Percentiles rank a stretch among this genome's conserved stretches.
These are phyloP conservation scores for Yamadazyma membranifaciens DNA, from an alignment of 1,139 yeast genomes.

Conservation along the genomic window DNA sequence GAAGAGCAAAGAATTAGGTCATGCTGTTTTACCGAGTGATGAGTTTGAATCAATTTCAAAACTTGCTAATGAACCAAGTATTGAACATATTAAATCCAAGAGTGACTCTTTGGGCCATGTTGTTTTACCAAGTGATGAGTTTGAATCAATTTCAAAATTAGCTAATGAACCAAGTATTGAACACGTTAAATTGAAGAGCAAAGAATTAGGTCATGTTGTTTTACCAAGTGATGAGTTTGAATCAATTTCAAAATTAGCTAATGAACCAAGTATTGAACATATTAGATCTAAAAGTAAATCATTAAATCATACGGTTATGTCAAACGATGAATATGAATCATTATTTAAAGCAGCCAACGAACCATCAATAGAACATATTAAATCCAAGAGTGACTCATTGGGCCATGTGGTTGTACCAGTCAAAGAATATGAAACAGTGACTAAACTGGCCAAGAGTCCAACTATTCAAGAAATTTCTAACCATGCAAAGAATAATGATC, in stretches of 20 bases:
- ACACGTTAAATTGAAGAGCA: constrained; percentile 28
- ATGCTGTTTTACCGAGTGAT: constrained; percentile 19
- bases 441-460: constrained; percentile 21
- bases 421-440: constrained; percentile 18
- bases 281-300: constrained; percentile 18
- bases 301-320: constrained; percentile 12
- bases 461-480: constrained; percentile 17
- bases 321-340: constrained; percentile 11
- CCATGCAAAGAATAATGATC: constrained; percentile 15
- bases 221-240: constrained; percentile 10
- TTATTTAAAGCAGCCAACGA: constrained; percentile 15
- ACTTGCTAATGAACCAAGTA: constrained; percentile 21
- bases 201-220: constrained; percentile 11
- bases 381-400: constrained; percentile 17
- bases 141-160: constrained; percentile 8
- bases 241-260: constrained; percentile 4
- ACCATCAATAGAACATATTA: constrained; percentile 28
- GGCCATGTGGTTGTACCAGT: constrained; percentile 21
- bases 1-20: constrained; percentile 20
- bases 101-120: constrained; percentile 13
- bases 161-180: constrained; percentile 27
- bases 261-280: constrained; percentile 21
- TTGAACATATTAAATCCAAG: constrained; percentile 18
- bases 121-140: constrained; percentile 9
- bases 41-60: constrained; percentile 18